A percentile compares a stretch with the other conserved stretches of the same genome.
phyloP scores from a whole-genome alignment of 495 filamentous ascomycete species.

The Neurospora sp. region DNA sequence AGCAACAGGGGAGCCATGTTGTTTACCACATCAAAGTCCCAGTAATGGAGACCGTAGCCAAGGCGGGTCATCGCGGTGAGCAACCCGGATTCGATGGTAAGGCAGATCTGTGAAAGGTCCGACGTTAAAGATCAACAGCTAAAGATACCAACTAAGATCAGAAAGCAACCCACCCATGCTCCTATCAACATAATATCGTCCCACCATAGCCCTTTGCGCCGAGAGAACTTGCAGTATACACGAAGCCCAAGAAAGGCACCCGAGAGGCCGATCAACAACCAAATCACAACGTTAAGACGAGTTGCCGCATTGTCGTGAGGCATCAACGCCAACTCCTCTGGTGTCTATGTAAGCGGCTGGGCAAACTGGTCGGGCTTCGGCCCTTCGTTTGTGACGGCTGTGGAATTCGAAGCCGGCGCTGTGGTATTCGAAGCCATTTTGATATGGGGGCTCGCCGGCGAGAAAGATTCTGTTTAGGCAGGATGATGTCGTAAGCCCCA shows the following conservation, averaged over 20 bases:
- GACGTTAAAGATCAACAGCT: not conserved
- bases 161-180: conserved; percentile 20
- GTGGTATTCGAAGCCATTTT: too few species aligned
- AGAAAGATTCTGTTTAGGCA: not conserved
- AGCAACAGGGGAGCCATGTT: conserved; percentile 6
- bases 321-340: conserved; percentile 7
- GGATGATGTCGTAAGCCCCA: not conserved
- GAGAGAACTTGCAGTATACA: conserved; percentile 20
- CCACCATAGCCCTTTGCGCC: conserved; percentile 19
- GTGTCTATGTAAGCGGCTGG: not conserved
- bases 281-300: conserved; percentile 15
- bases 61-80: conserved; percentile 14
- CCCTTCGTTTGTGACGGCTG: not conserved
- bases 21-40: conserved; percentile 8
- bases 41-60: conserved; percentile 21
- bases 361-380: conserved; percentile 11
- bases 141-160: not conserved
- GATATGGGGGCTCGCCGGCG: not conserved
- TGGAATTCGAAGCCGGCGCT: not conserved
- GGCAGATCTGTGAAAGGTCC: not conserved
- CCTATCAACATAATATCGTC: conserved; percentile 25
- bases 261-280: conserved; percentile 18
- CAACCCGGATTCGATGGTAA: conserved; percentile 6
- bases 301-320: conserved; percentile 19
- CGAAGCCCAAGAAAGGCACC: conserved; percentile 20